Conservation (phyloP, 192 early-diverging fungal species). For the Dissophora globulifera region DNA sequence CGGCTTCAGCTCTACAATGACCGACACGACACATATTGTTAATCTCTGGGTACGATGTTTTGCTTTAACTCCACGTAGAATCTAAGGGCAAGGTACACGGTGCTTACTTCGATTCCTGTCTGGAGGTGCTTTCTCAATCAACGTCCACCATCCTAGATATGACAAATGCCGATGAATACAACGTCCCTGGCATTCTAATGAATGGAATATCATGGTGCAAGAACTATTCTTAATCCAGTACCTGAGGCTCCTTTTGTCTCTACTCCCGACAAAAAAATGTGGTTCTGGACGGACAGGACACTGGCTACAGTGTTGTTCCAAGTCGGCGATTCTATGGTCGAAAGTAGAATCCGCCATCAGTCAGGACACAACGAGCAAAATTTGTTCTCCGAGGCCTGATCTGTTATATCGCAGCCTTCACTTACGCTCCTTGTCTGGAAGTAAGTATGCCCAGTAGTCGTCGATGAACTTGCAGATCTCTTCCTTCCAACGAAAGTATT, state of each 20-base stretch:
- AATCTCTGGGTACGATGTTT: too few relatives aligned
- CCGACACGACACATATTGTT: too few relatives aligned
- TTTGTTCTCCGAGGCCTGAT: too few relatives aligned
- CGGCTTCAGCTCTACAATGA: constrained; percentile 32
- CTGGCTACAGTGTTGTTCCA: constrained; percentile 92
- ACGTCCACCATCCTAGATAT: constrained; percentile 63
- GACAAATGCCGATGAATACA: constrained; percentile 4
- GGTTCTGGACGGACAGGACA: constrained; percentile 80
- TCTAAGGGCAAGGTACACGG: too few relatives aligned
- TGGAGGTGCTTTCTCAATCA: constrained; percentile 61
- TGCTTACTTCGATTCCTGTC: constrained; percentile 50
- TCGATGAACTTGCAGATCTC: constrained; percentile 84
- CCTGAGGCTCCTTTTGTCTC: constrained; percentile 77
- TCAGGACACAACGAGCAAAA: too few relatives aligned
- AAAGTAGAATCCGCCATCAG: too few relatives aligned
- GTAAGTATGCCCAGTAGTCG: constrained; percentile 78
- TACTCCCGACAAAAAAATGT: constrained; percentile 79
- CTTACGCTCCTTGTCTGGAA: constrained; percentile 75
- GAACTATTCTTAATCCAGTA: too few relatives aligned
- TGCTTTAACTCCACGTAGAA: too few relatives aligned
- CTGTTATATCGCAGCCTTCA: too few relatives aligned
- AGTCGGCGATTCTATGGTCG: constrained; percentile 71
- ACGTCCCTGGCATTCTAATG: constrained; percentile 7
- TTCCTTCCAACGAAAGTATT: constrained; percentile 83
- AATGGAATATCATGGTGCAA: too few relatives aligned